Evolutionary conservation across 805 yeast genomes (phyloP).

Genomic region (Phaffomyces thermotolerans): DNA sequence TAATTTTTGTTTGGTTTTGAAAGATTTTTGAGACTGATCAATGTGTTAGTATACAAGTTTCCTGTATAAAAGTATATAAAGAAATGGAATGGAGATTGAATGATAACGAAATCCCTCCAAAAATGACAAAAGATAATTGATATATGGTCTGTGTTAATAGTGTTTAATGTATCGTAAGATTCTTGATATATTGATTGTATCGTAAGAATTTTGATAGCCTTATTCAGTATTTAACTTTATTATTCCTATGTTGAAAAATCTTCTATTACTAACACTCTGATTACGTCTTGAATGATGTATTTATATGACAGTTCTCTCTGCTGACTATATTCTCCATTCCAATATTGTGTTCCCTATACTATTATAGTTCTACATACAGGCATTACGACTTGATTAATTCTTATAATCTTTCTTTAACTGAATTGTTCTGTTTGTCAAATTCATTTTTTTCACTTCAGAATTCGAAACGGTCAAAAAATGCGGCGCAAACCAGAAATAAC

Average conservation of each 20-base stretch:
- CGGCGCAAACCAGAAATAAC: neutral
- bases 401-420: constrained; percentile 2
- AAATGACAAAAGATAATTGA: too few species aligned
- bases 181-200: too few species aligned
- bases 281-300: too few species aligned
- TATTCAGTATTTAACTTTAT: too few species aligned
- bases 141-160: too few species aligned
- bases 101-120: too few species aligned
- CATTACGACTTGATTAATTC: constrained; percentile 30
- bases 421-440: constrained; percentile 23
- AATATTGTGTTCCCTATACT: neutral
- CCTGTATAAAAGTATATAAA: too few species aligned
- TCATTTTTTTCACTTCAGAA: constrained; percentile 13
- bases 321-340: neutral
- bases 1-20: constrained; percentile 96
- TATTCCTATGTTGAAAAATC: too few species aligned
- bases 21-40: constrained; percentile 80
- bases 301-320: neutral
- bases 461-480: neutral
- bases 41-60: constrained; percentile 14
- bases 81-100: too few species aligned
- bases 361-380: constrained; percentile 30
- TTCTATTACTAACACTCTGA: too few species aligned
- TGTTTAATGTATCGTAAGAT: too few species aligned
- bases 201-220: too few species aligned